A percentile compares a stretch with the other conserved stretches of the same genome.
Evolutionary conservation across 257 asterid genomes (phyloP).

Genomic region (Nemophila menziesii): DNA sequence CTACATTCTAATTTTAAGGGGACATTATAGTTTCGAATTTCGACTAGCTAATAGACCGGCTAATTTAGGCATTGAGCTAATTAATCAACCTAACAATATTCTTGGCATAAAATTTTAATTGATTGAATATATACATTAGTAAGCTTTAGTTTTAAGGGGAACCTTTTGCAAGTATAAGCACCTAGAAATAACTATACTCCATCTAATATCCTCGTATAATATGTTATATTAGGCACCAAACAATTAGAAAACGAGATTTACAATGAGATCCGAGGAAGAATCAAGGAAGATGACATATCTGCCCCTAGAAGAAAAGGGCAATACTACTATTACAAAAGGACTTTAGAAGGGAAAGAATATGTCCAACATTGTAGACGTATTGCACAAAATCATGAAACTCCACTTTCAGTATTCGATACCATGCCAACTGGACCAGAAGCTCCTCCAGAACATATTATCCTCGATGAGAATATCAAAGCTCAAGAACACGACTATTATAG

Average conservation of each 20-base stretch:
- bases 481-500: conserved; percentile 48
- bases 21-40: not conserved
- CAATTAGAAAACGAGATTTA: conserved; percentile 60
- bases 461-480: conserved; percentile 84
- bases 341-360: conserved; percentile 85
- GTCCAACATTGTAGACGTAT: conserved; percentile 62
- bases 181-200: too few relatives aligned
- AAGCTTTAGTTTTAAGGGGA: too few relatives aligned
- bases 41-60: not conserved
- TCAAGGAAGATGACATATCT: conserved; percentile 85
- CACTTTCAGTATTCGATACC: conserved; percentile 57
- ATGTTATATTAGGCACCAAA: conserved; percentile 46
- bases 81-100: too few relatives aligned
- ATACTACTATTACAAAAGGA: conserved; percentile 73
- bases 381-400: conserved; percentile 30
- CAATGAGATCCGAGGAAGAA: conserved; percentile 68
- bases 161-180: too few relatives aligned
- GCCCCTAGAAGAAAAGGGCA: conserved; percentile 59
- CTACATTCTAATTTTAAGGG: too few relatives aligned
- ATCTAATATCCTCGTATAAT: too few relatives aligned
- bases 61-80: not conserved
- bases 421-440: conserved; percentile 83
- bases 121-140: too few relatives aligned
- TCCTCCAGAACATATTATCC: conserved; percentile 69
- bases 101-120: too few relatives aligned